These are phyloP conservation scores for Bruguiera sexangula DNA, from an alignment of 345 rosid species.

Conservation along the genomic window DNA sequence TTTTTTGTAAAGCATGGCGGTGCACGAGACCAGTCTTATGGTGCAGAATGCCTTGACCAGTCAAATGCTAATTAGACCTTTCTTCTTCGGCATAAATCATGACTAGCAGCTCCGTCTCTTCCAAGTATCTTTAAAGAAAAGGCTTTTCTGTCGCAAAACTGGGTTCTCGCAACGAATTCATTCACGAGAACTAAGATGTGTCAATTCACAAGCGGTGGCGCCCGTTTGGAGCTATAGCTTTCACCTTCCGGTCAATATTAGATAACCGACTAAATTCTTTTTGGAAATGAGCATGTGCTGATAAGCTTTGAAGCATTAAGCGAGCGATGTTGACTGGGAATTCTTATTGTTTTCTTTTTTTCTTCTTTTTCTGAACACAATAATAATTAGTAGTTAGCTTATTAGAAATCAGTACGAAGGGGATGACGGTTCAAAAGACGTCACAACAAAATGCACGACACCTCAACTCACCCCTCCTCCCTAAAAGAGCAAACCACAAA, in stretches of 20 bases:
- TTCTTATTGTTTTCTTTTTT: neutral
- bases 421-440: too few relatives aligned
- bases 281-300: constrained; percentile 13
- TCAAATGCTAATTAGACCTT: neutral
- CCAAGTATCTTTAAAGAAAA: neutral
- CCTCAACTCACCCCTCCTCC: too few relatives aligned
- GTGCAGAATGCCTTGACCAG: constrained; percentile 10
- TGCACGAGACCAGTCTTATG: neutral
- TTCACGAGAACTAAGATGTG: constrained; percentile 9
- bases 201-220: constrained; percentile 14
- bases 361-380: too few relatives aligned
- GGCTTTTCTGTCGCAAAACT: neutral
- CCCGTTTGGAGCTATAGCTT: constrained; percentile 12
- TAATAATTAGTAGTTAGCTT: too few relatives aligned
- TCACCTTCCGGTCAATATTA: constrained; percentile 30
- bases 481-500: too few relatives aligned
- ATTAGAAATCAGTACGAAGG: too few relatives aligned
- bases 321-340: constrained; percentile 2
- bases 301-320: constrained; percentile 1
- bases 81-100: too few relatives aligned
- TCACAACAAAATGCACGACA: too few relatives aligned
- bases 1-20: neutral
- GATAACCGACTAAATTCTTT: constrained; percentile 24
- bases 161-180: constrained; percentile 12
- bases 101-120: neutral